Base-by-base conservation (phyloP, 2,329 filamentous ascomycete genomes). In the Pyrenochaeta sp. region DNA sequence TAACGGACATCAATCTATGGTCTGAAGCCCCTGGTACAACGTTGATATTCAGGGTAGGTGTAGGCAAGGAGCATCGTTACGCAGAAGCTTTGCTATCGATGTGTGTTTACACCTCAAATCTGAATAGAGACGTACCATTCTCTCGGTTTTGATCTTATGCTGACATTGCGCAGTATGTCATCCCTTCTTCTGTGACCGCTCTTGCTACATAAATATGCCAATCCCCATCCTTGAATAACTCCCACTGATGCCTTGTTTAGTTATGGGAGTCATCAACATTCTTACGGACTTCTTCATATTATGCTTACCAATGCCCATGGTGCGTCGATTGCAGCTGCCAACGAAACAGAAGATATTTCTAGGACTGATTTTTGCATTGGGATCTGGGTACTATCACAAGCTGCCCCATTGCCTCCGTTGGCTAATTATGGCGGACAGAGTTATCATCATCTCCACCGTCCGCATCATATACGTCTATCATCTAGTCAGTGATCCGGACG, bases 251-350 rank as follows among this genome's bases (percentile, higher is more conserved):
- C n/a, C n/a, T 27, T 27, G 9, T 27, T 9, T 27, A 27, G 23
- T 56, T 36, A 56, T 58, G 56, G 51, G 56, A 1, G 54, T 61
- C 21, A 61, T 75, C 50, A 75, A 75, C 35, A 75, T 76, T 40
- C 44, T 69, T 10, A 75, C 72, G 21, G 74, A 76, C 55, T 54
- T 73, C n/a, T 52, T 66, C 18, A 70, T 75, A n/a, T 58, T 71
- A 4, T 45, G 69, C 1, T 49, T 76, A 3, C 74, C 74, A 17
- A 37, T 65, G 37, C 56, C 53, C 2, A 62, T 62, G 58, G 18
- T 67, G 36, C 46, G 41, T 39, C 58, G 57, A 21, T 51, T 75
- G 23, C 61, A 68, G n/a, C 57, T 74, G 17, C 56, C 56, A n/a
- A 15, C 39, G 17, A 56, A 55, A n/a, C 65, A 73, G 45, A 74